phyloP scores from a whole-genome alignment of 2,329 filamentous ascomycete species.

The Didymella keratinophila region DNA sequence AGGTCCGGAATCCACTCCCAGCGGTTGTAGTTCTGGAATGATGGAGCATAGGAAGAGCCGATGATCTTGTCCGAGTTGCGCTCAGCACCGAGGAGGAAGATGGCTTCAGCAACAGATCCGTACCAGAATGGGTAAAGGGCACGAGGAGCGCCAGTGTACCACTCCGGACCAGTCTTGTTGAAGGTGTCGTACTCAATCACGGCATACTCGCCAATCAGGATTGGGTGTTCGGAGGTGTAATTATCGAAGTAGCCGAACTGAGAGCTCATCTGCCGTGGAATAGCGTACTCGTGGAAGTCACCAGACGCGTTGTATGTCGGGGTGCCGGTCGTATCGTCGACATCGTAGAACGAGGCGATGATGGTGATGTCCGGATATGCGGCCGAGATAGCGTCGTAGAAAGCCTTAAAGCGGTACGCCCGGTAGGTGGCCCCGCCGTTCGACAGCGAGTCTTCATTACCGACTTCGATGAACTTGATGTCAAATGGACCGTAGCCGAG shows the following conservation, averaged over 20 bases:
- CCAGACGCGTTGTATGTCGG: neutral
- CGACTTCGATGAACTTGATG: neutral
- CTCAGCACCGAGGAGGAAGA: constrained; percentile 5
- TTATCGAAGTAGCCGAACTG: neutral
- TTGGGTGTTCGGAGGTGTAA: neutral
- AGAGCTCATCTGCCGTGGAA: neutral
- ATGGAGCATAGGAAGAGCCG: constrained; percentile 1
- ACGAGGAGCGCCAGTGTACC: neutral
- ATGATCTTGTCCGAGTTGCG: constrained; percentile 5
- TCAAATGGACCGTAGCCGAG: neutral
- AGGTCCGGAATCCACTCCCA: constrained; percentile 5
- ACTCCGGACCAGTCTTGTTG: neutral
- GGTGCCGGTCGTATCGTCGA: neutral
- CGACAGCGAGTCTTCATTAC: neutral
- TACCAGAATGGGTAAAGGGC: constrained; percentile 4
- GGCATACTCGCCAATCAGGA: neutral
- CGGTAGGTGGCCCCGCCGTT: neutral
- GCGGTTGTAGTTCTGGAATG: constrained; percentile 7
- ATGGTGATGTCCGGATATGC: neutral
- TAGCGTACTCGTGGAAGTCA: neutral
- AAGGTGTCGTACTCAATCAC: neutral
- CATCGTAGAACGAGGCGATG: neutral
- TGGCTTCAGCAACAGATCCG: constrained; percentile 2
- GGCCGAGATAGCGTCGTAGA: neutral
- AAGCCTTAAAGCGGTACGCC: neutral